Evolutionary conservation across 1,284 basidiomycete species (phyloP).

Genomic region (Chondrostereum purpureum): DNA sequence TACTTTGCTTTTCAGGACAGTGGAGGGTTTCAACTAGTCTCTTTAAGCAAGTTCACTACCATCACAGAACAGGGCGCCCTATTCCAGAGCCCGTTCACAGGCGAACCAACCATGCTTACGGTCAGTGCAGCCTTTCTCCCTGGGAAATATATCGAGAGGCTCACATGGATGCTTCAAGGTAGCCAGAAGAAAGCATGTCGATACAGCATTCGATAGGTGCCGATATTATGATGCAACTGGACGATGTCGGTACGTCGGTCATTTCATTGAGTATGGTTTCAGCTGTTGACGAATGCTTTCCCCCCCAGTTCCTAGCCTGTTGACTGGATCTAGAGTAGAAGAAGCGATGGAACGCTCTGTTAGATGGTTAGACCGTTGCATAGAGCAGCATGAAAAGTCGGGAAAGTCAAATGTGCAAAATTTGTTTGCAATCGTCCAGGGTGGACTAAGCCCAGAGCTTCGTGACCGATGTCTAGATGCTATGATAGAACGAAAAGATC

Average conservation of each 20-base stretch:
- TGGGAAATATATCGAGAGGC: background rate
- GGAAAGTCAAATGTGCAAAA: constrained; percentile 64
- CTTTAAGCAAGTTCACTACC: constrained; percentile 73
- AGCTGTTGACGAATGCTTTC: constrained; percentile 4
- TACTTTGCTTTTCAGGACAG: constrained; percentile 49
- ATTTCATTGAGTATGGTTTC: constrained; percentile 7
- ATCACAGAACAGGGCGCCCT: constrained; percentile 83
- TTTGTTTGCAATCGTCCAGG: constrained; percentile 84
- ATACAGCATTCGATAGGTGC: constrained; percentile 77
- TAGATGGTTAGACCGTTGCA: constrained; percentile 82
- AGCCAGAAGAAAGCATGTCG: constrained; percentile 16
- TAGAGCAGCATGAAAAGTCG: constrained; percentile 60
- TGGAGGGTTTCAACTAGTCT: constrained; percentile 83
- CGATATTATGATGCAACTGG: constrained; percentile 88
- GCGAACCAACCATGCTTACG: constrained; percentile 78
- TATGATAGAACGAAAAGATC: constrained; percentile 68
- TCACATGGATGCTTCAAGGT: background rate
- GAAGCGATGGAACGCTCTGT: constrained; percentile 81
- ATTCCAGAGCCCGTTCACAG: constrained; percentile 77
- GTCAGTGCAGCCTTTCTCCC: constrained; percentile 32
- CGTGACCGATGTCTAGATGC: constrained; percentile 71
- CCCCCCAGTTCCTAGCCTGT: constrained; percentile 65
- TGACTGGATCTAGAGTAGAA: constrained; percentile 67
- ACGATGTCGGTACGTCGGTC: constrained; percentile 69
- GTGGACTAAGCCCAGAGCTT: constrained; percentile 63